Base-by-base conservation (phyloP, 2,329 filamentous ascomycete genomes). In the Mycosphaerella arachidis region DNA sequence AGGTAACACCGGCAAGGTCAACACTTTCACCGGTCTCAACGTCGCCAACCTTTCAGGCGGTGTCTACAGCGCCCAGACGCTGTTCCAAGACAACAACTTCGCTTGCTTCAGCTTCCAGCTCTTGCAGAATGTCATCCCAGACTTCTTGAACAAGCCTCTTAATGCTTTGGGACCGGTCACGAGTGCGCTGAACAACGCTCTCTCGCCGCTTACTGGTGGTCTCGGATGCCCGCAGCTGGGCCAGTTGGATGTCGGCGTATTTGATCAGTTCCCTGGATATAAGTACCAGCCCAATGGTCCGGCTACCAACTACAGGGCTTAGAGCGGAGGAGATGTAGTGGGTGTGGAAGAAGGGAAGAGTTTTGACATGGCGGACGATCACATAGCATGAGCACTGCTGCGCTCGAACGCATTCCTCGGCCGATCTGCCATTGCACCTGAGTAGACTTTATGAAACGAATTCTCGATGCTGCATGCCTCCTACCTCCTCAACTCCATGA, bases 41-140 rank as follows among this genome's bases (percentile, higher is more conserved):
- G 57, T 74, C 5, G 65, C 54, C 16, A 65, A 75, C 52, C 48
- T 78, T n/a, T 76, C 74, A 10, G 70, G 70, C 13, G 76, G 76
- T 9, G 56, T 48, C 4, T 56, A 60, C 48, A 55, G 60, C 37
- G 55, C 57, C 20, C 20, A 56, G 2, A 61, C 48, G n/a, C 59
- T 69, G 4, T 51, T 64, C 55, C 45, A 63, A n/a, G 72, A 69
- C n/a, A 71, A 76, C 66, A 74, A 73, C 55, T 67, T 73, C 7
- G 62, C 73, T 6, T 76, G 74, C 62, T 74, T 75, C 61, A 63
- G 68, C 6, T 68, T 74, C 43, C 57, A 74, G 48, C 50, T 74
- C 5, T 57, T 73, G 55, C 70, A 73, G 63, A 70, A 72, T 0
- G 71, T 68, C 48, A 54, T 68, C 10, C 72, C 73, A 6, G 71